phyloP scores from a whole-genome alignment of 228 moss, liverwort and hornwort genomes.

The Sphagnum magellanicum region DNA sequence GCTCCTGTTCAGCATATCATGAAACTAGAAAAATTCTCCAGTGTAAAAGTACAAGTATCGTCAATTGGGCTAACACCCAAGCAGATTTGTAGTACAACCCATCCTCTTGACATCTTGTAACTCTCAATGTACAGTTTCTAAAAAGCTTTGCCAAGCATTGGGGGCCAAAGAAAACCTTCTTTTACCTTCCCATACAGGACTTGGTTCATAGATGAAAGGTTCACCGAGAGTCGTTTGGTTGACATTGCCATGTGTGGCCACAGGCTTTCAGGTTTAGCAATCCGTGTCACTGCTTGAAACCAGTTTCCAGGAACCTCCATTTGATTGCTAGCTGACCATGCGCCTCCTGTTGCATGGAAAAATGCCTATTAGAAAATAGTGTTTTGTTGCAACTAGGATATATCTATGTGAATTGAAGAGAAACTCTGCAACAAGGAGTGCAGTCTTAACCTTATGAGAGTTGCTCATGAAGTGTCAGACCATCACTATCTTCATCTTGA shows the following conservation, averaged over 20 bases:
- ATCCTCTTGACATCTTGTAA: too few relatives aligned
- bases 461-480: not conserved
- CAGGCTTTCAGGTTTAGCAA: conserved; percentile 10
- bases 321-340: conserved; percentile 17
- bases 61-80: too few relatives aligned
- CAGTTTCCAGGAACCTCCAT: conserved; percentile 17
- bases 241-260: conserved; percentile 12
- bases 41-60: too few relatives aligned
- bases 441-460: not conserved
- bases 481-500: not conserved
- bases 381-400: not conserved
- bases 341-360: conserved; percentile 22
- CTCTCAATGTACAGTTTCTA: too few relatives aligned
- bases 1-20: too few relatives aligned
- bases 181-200: too few relatives aligned
- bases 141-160: too few relatives aligned
- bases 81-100: too few relatives aligned
- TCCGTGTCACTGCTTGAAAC: conserved; percentile 7
- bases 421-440: not conserved
- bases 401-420: not conserved
- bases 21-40: too few relatives aligned
- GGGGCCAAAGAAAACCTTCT: too few relatives aligned
- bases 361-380: not conserved
- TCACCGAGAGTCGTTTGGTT: too few relatives aligned
- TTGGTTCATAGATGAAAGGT: too few relatives aligned